These are phyloP conservation scores for Ophiosphaerella narmari DNA, from an alignment of 2,329 filamentous ascomycete genomes.

Conservation along the genomic window DNA sequence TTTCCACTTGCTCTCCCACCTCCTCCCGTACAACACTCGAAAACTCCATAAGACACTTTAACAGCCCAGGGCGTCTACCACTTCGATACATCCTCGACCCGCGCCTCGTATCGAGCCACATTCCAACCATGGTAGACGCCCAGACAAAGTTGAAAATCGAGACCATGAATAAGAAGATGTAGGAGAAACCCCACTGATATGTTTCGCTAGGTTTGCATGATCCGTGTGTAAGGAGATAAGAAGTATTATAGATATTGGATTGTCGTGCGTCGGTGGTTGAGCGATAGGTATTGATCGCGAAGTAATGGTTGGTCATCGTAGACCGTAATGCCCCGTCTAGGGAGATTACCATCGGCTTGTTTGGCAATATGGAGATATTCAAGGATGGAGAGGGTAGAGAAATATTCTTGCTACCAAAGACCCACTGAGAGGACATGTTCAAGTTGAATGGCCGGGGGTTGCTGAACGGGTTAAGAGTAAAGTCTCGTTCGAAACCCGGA, in stretches of 20 bases:
- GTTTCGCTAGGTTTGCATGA: constrained; percentile 38
- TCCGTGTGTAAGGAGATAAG: constrained; percentile 27
- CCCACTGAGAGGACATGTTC: neutral
- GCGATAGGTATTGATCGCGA: neutral
- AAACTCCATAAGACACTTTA: constrained; percentile 35
- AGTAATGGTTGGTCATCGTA: neutral
- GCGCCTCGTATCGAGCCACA: constrained; percentile 39
- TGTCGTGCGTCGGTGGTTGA: constrained; percentile 11
- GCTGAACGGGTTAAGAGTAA: too few relatives aligned
- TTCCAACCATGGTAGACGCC: constrained; percentile 37
- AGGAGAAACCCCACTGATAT: constrained; percentile 44
- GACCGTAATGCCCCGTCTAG: too few relatives aligned
- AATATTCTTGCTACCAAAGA: neutral
- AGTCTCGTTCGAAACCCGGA: too few relatives aligned
- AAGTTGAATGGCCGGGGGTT: too few relatives aligned
- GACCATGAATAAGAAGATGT: constrained; percentile 43
- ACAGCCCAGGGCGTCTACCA: constrained; percentile 34
- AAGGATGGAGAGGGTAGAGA: neutral
- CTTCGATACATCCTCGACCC: constrained; percentile 35
- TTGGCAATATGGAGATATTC: neutral
- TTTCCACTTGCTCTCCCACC: constrained; percentile 21
- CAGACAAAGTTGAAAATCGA: constrained; percentile 42
- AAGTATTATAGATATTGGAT: constrained; percentile 17
- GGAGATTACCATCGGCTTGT: too few relatives aligned
- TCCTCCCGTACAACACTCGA: constrained; percentile 34